A percentile compares a stretch with the other conserved stretches of the same genome.
phyloP scores from a whole-genome alignment of 2,329 filamentous ascomycete species.

The Fusarium nisikadoi region DNA sequence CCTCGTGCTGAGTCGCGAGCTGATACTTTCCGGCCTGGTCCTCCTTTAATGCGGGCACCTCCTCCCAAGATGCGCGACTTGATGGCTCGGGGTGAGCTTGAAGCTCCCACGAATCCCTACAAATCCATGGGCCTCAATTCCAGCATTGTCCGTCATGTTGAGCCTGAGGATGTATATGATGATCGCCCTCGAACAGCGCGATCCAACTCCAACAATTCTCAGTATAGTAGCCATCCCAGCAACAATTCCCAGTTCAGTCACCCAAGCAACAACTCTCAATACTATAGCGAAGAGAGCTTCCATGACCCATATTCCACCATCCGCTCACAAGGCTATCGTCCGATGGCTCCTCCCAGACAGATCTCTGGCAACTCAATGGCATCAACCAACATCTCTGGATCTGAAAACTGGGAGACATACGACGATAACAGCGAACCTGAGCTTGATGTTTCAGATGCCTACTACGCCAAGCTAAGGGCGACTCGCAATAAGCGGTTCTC shows the following conservation, averaged over 20 bases:
- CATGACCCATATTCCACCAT: conserved; percentile 56
- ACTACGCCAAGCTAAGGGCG: conserved; percentile 81
- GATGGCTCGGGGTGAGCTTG: conserved; percentile 60
- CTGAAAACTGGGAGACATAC: conserved; percentile 98
- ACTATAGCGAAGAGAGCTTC: conserved; percentile 51
- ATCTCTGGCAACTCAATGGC: conserved; percentile 73
- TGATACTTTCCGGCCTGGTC: conserved; percentile 63
- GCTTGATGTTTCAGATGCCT: conserved; percentile 78
- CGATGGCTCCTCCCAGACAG: conserved; percentile 65
- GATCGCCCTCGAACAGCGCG: conserved; percentile 60
- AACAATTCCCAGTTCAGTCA: conserved; percentile 49
- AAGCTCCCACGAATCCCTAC: conserved; percentile 61
- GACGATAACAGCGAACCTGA: conserved; percentile 84
- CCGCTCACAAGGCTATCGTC: conserved; percentile 54
- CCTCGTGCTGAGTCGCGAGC: conserved; percentile 56
- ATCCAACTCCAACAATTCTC: conserved; percentile 55
- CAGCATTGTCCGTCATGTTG: conserved; percentile 68
- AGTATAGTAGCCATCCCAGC: conserved; percentile 44
- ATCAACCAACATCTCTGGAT: conserved; percentile 82
- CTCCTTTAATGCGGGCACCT: conserved; percentile 70
- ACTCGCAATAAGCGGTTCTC: conserved; percentile 72
- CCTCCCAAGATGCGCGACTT: conserved; percentile 95
- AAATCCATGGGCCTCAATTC: conserved; percentile 60
- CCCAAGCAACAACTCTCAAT: conserved; percentile 37
- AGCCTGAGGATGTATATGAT: conserved; percentile 88